Conservation (phyloP, 1,284 basidiomycete genomes). For the Puccinia triticina region DNA sequence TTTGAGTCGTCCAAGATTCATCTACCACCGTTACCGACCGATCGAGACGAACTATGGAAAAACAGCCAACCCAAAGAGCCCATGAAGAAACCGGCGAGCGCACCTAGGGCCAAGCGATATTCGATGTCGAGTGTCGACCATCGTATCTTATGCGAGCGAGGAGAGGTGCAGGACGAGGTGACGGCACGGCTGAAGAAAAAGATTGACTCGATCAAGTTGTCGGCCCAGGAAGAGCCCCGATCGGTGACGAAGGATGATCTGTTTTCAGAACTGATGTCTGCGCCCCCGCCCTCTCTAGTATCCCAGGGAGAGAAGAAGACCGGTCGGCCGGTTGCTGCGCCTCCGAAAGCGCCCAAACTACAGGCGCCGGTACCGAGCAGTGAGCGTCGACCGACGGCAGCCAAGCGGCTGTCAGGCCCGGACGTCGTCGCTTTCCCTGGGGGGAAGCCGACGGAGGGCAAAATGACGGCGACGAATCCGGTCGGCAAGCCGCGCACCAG, state of each 20-base stretch:
- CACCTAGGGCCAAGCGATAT: neutral
- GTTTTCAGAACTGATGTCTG: constrained; percentile 25
- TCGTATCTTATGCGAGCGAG: neutral
- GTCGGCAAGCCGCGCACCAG: constrained; percentile 1
- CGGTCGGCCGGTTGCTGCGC: neutral
- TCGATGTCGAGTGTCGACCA: neutral
- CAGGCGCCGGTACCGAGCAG: neutral
- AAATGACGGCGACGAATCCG: neutral
- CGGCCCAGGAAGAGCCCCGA: neutral
- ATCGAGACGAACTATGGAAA: constrained; percentile 29
- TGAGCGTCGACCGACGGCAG: neutral
- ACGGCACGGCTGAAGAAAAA: neutral
- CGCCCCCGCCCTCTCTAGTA: neutral
- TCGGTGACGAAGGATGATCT: constrained; percentile 9
- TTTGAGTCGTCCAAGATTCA: constrained; percentile 29
- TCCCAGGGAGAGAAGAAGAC: too few relatives aligned
- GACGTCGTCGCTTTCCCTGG: neutral
- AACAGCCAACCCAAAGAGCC: constrained; percentile 27
- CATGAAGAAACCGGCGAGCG: neutral
- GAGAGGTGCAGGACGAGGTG: neutral
- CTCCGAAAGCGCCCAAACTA: neutral
- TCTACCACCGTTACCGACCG: constrained; percentile 19
- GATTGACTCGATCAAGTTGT: constrained; percentile 21
- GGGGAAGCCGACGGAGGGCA: neutral
- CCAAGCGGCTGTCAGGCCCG: neutral